phyloP scores from a whole-genome alignment of 2,329 filamentous ascomycete genomes.

The Aspergillus jensenii region DNA sequence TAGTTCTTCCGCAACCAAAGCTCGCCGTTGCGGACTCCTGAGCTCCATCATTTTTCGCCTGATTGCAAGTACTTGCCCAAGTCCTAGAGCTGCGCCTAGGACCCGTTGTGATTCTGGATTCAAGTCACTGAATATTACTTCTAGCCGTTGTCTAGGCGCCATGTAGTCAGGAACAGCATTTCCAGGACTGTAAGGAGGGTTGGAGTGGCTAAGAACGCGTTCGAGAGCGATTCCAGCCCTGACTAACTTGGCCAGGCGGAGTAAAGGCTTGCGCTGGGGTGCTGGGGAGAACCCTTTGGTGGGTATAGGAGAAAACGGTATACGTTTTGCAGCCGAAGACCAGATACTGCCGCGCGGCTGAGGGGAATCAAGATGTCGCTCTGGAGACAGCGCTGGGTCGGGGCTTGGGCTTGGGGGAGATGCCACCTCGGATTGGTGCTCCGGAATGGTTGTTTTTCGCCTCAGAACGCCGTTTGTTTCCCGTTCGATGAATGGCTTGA shows the following conservation, averaged over 20 bases:
- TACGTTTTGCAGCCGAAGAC: conserved; percentile 5
- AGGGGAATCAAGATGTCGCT: background rate
- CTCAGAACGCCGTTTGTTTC: conserved; percentile 28
- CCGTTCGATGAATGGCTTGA: conserved; percentile 29
- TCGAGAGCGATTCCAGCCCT: conserved; percentile 40
- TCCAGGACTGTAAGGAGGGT: conserved; percentile 6
- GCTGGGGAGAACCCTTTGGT: conserved; percentile 7
- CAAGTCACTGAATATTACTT: conserved; percentile 40
- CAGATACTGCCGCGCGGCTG: background rate
- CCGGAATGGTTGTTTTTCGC: conserved; percentile 25
- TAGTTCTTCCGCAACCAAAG: background rate
- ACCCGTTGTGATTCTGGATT: conserved; percentile 38
- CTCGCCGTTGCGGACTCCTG: conserved; percentile 6
- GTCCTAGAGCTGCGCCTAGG: conserved; percentile 40
- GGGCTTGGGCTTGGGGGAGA: conserved; percentile 15
- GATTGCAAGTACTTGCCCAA: conserved; percentile 46
- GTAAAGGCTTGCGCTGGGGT: conserved; percentile 21
- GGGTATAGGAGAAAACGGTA: background rate
- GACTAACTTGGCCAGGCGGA: conserved; percentile 35
- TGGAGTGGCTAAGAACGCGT: conserved; percentile 28
- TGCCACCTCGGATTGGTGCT: conserved; percentile 16
- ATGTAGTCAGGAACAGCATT: conserved; percentile 16
- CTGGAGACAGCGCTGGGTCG: background rate
- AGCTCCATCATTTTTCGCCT: conserved; percentile 24
- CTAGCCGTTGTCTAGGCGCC: conserved; percentile 29